phyloP scores from a whole-genome alignment of 2,329 filamentous ascomycete genomes.

The Penicillium frequentans region DNA sequence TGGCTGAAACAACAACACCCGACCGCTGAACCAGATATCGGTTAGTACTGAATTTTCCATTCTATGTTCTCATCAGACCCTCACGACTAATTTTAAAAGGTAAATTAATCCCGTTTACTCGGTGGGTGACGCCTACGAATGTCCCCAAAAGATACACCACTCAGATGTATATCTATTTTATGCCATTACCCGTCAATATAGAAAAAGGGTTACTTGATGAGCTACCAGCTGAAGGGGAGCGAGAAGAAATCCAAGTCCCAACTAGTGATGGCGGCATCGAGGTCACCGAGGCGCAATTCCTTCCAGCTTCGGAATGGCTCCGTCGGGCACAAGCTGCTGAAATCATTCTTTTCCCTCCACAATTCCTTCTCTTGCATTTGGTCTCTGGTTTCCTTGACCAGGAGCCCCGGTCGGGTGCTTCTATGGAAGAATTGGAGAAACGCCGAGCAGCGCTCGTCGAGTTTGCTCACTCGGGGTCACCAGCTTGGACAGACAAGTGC shows the following conservation, averaged over 20 bases:
- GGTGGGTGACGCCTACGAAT: constrained; percentile 80
- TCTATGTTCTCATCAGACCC: not conserved
- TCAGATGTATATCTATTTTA: constrained; percentile 94
- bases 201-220: constrained; percentile 32
- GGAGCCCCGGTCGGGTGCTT: constrained; percentile 23
- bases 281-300: constrained; percentile 76
- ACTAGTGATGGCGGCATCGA: constrained; percentile 69
- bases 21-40: constrained; percentile 56
- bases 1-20: constrained; percentile 55
- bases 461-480: constrained; percentile 49
- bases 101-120: constrained; percentile 75
- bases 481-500: constrained; percentile 49
- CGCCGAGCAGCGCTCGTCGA: constrained; percentile 48
- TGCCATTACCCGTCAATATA: constrained; percentile 58
- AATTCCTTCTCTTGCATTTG: constrained; percentile 63
- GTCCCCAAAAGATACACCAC: constrained; percentile 80
- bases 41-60: constrained; percentile 30
- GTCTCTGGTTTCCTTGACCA: constrained; percentile 51
- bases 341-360: constrained; percentile 87
- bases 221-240: constrained; percentile 40
- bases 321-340: constrained; percentile 60
- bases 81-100: constrained; percentile 43
- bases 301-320: constrained; percentile 70
- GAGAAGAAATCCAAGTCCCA: constrained; percentile 66
- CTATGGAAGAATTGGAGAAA: constrained; percentile 29